Evolutionary conservation across 768 basidiomycete species (phyloP).

Genomic region (Amanita inopinata): DNA sequence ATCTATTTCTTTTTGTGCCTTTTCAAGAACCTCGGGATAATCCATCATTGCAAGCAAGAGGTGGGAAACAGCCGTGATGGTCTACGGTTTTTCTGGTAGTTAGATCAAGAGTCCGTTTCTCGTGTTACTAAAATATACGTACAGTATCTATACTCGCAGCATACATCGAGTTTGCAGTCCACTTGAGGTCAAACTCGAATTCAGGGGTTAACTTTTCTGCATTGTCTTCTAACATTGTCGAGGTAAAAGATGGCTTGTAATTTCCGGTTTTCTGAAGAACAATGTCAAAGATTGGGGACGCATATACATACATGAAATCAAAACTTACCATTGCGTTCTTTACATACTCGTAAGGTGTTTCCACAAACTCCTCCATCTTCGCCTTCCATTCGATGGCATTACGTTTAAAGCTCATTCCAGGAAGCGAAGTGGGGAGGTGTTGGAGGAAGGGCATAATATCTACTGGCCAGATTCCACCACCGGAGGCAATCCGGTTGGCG

Average conservation of each 20-base stretch:
- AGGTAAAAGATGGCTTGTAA: conserved; percentile 32
- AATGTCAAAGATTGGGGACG: not conserved
- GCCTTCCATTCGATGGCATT: conserved; percentile 55
- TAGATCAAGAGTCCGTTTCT: not conserved
- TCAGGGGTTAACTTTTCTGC: conserved; percentile 25
- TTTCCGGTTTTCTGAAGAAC: conserved; percentile 29
- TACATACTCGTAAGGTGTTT: conserved; percentile 51
- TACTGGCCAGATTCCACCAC: conserved; percentile 39
- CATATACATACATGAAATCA: conserved; percentile 8
- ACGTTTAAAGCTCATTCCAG: conserved; percentile 56
- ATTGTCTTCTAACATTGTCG: conserved; percentile 46
- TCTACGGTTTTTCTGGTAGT: conserved; percentile 24
- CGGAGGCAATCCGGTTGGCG: conserved; percentile 30
- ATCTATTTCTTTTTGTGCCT: conserved; percentile 62
- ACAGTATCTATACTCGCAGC: conserved; percentile 58
- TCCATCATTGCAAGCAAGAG: conserved; percentile 62
- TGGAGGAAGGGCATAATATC: conserved; percentile 41
- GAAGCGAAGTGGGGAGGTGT: conserved; percentile 54
- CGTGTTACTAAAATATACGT: conserved; percentile 5
- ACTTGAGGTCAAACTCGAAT: conserved; percentile 62
- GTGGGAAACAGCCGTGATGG: conserved; percentile 42
- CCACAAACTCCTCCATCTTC: conserved; percentile 54
- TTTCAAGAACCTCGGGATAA: conserved; percentile 44
- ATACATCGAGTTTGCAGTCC: conserved; percentile 83
- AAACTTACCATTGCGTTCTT: conserved; percentile 45